Base-by-base conservation (phyloP, 169 alveolate genomes). In the Perkinsus marinus region DNA sequence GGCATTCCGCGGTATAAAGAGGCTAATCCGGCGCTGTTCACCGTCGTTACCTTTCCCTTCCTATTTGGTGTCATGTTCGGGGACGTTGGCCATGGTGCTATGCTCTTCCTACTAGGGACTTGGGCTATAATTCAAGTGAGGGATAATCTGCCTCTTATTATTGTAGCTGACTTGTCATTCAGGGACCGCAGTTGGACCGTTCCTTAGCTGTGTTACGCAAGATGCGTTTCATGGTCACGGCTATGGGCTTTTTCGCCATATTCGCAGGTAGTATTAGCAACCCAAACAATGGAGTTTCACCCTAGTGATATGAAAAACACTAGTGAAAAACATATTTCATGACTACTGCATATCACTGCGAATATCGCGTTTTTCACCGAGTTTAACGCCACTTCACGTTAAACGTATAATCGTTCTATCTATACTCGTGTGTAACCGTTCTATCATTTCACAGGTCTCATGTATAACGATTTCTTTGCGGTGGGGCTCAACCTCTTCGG, bases 21-120 rank as follows among this genome's bases (percentile, higher is more conserved):
- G 94, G 98, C 98, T 10, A 98, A 98, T 93, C 99, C 99, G 0
- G 99, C 99, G 47, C 96, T 98, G 39, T 97, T 98, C 91, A 98
- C 99, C 26, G 95, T 97, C 34, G 98, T 98, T 43, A 97, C 99
- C 0, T 98, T 99, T 95, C 99, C 99, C 22, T 99, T 99, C 96
- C 95, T 99, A 91, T 99, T 99, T 95, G 99, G 99, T 13, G 97
- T 99, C 41, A 99, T 99, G 99, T 99, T 98, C 93, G 99, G 99
- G 0, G 99, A 99, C 94, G 97, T 99, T 34, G 99, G 99, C 10
- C 99, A 99, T 95, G 99, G 99, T 13, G 93, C 98, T 39, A 94
- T 97, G 79, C 92, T 96, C 34, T 95, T 97, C 93, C 79, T 57
- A 13, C 79, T 57, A 57, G 79, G 79, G 5, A 57, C 34, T 13